Evolutionary conservation across 495 filamentous ascomycete genomes (phyloP).

Genomic region (Stereocaulon alpinum): DNA sequence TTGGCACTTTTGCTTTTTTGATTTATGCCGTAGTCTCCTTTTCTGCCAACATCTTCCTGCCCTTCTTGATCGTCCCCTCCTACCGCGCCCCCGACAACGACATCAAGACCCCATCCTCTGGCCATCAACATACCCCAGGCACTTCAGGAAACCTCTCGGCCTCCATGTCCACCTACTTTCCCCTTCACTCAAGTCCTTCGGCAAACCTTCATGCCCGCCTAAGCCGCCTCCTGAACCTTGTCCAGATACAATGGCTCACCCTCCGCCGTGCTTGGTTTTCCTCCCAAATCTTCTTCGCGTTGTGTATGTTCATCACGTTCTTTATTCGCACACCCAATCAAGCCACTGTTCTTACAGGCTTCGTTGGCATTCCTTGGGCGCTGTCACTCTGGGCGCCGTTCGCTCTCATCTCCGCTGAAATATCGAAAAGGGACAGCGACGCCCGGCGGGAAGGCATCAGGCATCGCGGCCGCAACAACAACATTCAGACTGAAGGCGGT

Average conservation of each 20-base stretch:
- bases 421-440: slow-evolving; percentile 63
- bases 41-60: slow-evolving; percentile 65
- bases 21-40: slow-evolving; percentile 78
- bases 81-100: slow-evolving; percentile 32
- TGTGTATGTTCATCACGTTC: slow-evolving; percentile 70
- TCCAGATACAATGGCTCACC: slow-evolving; percentile 71
- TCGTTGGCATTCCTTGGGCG: slow-evolving; percentile 82
- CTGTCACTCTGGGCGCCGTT: slow-evolving; percentile 86
- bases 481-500: slow-evolving; percentile 22
- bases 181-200: slow-evolving; percentile 7
- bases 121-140: slow-evolving; percentile 8
- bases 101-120: slow-evolving; percentile 12
- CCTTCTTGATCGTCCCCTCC: slow-evolving; percentile 69
- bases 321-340: slow-evolving; percentile 54
- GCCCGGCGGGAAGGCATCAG: slow-evolving; percentile 18
- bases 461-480: background rate
- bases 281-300: slow-evolving; percentile 67
- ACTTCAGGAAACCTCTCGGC: slow-evolving; percentile 15
- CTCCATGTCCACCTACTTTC: slow-evolving; percentile 10
- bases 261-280: slow-evolving; percentile 78
- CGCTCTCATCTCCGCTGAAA: slow-evolving; percentile 81
- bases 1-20: slow-evolving; percentile 77
- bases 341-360: slow-evolving; percentile 62
- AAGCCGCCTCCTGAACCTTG: slow-evolving; percentile 35
- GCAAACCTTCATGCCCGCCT: slow-evolving; percentile 20